Evolutionary conservation across 2,329 filamentous ascomycete genomes (phyloP).

Genomic region (Pezicula neosporulosa): DNA sequence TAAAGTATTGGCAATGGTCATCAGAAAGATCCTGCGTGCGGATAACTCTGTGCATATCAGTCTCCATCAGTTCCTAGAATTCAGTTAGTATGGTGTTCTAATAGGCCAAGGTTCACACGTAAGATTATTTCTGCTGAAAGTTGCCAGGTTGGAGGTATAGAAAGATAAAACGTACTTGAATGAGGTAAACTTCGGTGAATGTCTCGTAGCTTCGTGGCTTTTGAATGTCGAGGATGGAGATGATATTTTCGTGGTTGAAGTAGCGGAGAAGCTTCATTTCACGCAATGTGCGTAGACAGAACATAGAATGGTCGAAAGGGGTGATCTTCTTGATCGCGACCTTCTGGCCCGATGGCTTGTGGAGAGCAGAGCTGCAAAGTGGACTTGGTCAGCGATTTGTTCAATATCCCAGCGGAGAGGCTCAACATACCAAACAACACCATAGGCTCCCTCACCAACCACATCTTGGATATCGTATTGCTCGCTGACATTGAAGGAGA

Average conservation of each 20-base stretch:
- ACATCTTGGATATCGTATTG: constrained; percentile 99
- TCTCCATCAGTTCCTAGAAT: constrained; percentile 92
- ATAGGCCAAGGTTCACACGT: neutral
- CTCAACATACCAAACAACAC: constrained; percentile 84
- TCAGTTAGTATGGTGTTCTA: neutral
- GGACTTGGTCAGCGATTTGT: neutral
- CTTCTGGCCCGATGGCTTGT: constrained; percentile 97
- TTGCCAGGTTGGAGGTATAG: constrained; percentile 6
- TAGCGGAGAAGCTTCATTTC: constrained; percentile 99
- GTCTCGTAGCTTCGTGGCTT: constrained; percentile 94
- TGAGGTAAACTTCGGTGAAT: constrained; percentile 97
- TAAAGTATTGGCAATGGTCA: constrained; percentile 99
- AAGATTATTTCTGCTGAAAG: constrained; percentile 9
- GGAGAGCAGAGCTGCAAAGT: constrained; percentile 75
- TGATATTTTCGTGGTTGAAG: constrained; percentile 99
- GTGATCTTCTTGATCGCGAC: constrained; percentile 99
- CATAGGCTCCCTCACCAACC: constrained; percentile 96
- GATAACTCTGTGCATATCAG: constrained; percentile 98
- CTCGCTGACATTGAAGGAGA: constrained; percentile 99
- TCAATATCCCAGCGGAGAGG: neutral
- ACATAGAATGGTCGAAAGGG: constrained; percentile 98
- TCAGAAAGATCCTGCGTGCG: constrained; percentile 97
- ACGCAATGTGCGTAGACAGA: constrained; percentile 90
- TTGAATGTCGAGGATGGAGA: constrained; percentile 98
- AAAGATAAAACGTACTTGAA: constrained; percentile 63